phyloP scores from a whole-genome alignment of 257 asterid species.

The Schizonepeta tenuifolia region DNA sequence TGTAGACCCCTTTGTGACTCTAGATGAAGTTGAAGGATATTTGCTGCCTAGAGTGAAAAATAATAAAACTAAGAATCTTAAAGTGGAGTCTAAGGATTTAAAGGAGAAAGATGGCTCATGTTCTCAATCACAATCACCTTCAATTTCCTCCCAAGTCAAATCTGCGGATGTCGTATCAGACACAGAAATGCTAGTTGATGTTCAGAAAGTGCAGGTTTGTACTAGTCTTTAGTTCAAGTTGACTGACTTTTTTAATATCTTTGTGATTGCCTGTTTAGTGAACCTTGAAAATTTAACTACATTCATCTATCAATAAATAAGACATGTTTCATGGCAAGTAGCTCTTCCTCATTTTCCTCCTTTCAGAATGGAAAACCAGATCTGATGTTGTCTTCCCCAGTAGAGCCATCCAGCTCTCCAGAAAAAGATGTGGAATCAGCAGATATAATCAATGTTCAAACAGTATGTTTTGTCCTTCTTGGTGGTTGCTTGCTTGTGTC shows the following conservation, averaged over 20 bases:
- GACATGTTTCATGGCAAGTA: background rate
- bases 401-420: conserved; percentile 42
- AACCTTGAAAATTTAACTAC: background rate
- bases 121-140: conserved; percentile 47
- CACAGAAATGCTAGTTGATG: conserved; percentile 40
- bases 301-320: conserved; percentile 1
- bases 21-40: conserved; percentile 69
- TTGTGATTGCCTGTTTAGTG: conserved; percentile 7
- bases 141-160: conserved; percentile 46
- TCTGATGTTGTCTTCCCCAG: conserved; percentile 45
- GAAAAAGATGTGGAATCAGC: conserved; percentile 38
- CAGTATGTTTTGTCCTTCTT: conserved; percentile 48
- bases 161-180: conserved; percentile 42
- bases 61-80: conserved; percentile 41
- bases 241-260: background rate
- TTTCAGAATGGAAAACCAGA: conserved; percentile 49
- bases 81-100: conserved; percentile 35
- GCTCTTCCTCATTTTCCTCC: conserved; percentile 27
- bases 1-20: conserved; percentile 85
- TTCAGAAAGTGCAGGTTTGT: conserved; percentile 51
- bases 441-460: conserved; percentile 38
- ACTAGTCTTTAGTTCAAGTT: conserved; percentile 12
- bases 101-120: conserved; percentile 45
- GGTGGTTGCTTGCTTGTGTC: conserved; percentile 21
- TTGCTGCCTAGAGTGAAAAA: conserved; percentile 63